Evolutionary conservation across 169 alveolate genomes (phyloP).

Genomic region (Sarcocystis neurona): DNA sequence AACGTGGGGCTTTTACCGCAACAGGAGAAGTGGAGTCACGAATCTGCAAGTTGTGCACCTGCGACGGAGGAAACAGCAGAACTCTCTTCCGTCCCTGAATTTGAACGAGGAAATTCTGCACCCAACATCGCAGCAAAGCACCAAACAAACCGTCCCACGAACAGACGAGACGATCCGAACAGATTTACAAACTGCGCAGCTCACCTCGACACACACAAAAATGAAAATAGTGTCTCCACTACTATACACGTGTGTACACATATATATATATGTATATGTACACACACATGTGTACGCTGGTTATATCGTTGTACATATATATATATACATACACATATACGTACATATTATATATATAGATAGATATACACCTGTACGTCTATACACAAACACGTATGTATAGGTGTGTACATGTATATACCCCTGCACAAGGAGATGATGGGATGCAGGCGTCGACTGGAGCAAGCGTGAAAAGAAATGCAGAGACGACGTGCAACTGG

Average conservation of each 20-base stretch:
- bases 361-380: too few species aligned
- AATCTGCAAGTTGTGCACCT: slow-evolving; percentile 54
- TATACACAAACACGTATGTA: too few species aligned
- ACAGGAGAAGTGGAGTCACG: slow-evolving; percentile 64
- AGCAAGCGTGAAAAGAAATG: too few species aligned
- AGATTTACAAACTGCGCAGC: background rate
- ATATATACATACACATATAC: too few species aligned
- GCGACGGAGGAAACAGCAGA: slow-evolving; percentile 67
- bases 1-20: background rate
- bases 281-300: too few species aligned
- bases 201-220: background rate
- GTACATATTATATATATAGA: too few species aligned
- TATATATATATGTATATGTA: too few species aligned
- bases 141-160: background rate
- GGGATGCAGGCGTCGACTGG: too few species aligned
- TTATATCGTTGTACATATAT: too few species aligned
- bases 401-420: too few species aligned
- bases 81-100: slow-evolving; percentile 58
- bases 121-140: background rate
- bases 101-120: slow-evolving; percentile 67
- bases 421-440: too few species aligned
- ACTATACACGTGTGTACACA: background rate
- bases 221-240: background rate
- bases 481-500: too few species aligned
- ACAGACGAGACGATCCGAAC: background rate